Base-by-base conservation (phyloP, 2,329 filamentous ascomycete species). In the Colletotrichum musicola region DNA sequence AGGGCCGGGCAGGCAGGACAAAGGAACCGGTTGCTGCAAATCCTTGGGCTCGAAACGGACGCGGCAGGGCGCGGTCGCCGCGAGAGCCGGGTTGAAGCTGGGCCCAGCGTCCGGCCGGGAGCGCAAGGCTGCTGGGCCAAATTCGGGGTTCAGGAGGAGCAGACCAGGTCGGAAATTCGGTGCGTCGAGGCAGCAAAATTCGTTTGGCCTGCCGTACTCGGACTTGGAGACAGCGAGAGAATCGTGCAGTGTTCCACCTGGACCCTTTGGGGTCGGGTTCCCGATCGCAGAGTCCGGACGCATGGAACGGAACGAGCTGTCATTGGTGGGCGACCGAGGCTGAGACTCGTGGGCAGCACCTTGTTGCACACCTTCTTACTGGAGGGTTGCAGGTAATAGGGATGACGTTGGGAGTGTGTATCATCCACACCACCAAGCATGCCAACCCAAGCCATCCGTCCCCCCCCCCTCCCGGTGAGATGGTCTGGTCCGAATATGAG, bases 251-350 rank as follows among this genome's bases (percentile, higher is more conserved):
- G 55, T 64, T 68, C 61, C 61, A 64, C 30, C 55, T 64, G 46
- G 38, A 63, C 59, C 64, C 40, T 67, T 67, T 46, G 25, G 59
- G 64, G 35, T 25, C 46, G 16, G 38, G 14, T 38, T 30, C 27
- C 61, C 65, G 62, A 55, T 44, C 47, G 54, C 40, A 59, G 40
- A 58, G 64, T 58, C 64, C 59, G 49, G 61, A 68, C 46, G 54
- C 25, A 46, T 40, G 30, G 47, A 22, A 18, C n/a, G 14, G 13
- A 18, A 44, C 18, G 40, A 44, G 27, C 16, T n/a, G 35, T 56
- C 10, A 55, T 61, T 65, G 65, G 55, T 16, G 6, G 42, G 25
- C 30, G 12, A 14, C 50, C 55, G 46, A 60, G 62, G 65, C 65
- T 56, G 65, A 60, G 65, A 60, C 65, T 60, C 40, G 16, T 50